Evolutionary conservation across 495 filamentous ascomycete genomes (phyloP).

Genomic region (Trichoderma asperelloides): DNA sequence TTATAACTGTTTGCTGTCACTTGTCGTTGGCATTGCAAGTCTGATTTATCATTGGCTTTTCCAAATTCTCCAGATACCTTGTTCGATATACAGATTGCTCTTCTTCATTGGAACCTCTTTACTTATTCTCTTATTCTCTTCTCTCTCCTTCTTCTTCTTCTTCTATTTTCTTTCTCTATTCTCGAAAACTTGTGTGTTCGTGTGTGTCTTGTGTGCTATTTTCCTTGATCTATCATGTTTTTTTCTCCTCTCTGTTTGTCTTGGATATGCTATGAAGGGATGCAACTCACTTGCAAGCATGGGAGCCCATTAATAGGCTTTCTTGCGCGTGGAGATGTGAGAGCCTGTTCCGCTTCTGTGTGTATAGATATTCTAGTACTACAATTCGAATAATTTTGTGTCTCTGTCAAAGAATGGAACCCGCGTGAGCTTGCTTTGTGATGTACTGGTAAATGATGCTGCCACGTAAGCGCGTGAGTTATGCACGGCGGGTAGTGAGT

Average conservation of each 20-base stretch:
- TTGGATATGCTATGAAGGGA: slow-evolving; percentile 18
- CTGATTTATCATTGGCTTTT: slow-evolving; percentile 4
- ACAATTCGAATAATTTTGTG: slow-evolving; percentile 3
- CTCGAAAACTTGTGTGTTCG: background rate
- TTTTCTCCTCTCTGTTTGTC: slow-evolving; percentile 10
- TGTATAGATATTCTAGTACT: slow-evolving; percentile 8
- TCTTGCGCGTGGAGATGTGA: background rate
- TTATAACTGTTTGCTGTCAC: slow-evolving; percentile 12
- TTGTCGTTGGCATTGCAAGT: slow-evolving; percentile 13
- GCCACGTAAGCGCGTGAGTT: background rate
- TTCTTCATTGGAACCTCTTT: slow-evolving; percentile 12
- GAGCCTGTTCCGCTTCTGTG: background rate
- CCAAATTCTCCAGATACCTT: slow-evolving; percentile 14
- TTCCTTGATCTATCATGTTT: background rate
- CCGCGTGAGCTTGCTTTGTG: background rate
- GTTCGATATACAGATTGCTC: slow-evolving; percentile 14
- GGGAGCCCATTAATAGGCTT: background rate
- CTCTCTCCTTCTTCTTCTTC: background rate
- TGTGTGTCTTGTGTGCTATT: background rate
- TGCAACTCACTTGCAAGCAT: background rate
- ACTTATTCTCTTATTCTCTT: slow-evolving; percentile 5
- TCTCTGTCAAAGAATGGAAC: background rate
- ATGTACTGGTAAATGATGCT: background rate
- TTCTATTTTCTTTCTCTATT: background rate
- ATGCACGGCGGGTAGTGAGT: too few species aligned